Percentiles rank a stretch among this genome's conserved stretches.
Evolutionary conservation across 345 rosid species (phyloP).

Genomic region (Syzygium jambos): DNA sequence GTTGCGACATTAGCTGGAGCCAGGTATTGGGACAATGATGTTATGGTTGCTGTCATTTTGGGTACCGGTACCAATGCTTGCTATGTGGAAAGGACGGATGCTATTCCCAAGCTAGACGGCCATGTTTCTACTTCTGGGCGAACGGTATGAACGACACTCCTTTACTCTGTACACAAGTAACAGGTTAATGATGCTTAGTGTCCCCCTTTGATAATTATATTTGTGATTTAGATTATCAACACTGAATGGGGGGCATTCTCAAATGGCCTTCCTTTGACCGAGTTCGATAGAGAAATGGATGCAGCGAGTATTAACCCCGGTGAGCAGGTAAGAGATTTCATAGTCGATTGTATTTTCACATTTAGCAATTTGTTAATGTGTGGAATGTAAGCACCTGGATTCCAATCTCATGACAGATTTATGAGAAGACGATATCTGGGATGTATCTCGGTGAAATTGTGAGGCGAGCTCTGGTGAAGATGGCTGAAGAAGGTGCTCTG

Average conservation of each 20-base stretch:
- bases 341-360: not conserved
- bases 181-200: not conserved
- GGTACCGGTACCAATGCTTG: slow-evolving; percentile 95
- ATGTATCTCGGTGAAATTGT: slow-evolving; percentile 95
- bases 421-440: slow-evolving; percentile 90
- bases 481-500: slow-evolving; percentile 51
- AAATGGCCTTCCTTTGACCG: slow-evolving; percentile 56
- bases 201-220: not conserved
- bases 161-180: not conserved
- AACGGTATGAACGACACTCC: slow-evolving; percentile 26
- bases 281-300: slow-evolving; percentile 70
- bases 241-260: slow-evolving; percentile 94
- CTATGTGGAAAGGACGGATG: slow-evolving; percentile 60
- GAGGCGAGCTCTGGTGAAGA: slow-evolving; percentile 41
- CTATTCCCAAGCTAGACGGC: slow-evolving; percentile 53
- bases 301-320: slow-evolving; percentile 66
- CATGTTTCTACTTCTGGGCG: slow-evolving; percentile 26
- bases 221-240: slow-evolving; percentile 47
- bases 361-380: not conserved
- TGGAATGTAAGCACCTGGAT: not conserved
- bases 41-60: slow-evolving; percentile 79
- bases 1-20: slow-evolving; percentile 86
- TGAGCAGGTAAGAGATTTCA: slow-evolving; percentile 55
- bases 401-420: slow-evolving; percentile 30
- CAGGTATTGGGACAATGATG: slow-evolving; percentile 76